phyloP scores from a whole-genome alignment of 441 rosid species.

The Lepidium campestre region DNA sequence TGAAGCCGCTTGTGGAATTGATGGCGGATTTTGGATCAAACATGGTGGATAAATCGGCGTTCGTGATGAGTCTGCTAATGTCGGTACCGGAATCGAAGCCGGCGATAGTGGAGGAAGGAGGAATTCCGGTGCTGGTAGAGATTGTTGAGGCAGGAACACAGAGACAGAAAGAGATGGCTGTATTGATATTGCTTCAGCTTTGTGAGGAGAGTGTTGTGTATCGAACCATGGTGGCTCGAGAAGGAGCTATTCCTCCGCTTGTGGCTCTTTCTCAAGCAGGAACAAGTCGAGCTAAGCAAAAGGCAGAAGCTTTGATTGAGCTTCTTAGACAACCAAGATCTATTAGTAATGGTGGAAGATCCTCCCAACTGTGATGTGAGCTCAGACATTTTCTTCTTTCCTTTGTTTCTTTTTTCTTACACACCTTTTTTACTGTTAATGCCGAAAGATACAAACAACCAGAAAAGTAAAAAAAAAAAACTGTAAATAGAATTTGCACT shows the following conservation, averaged over 20 bases:
- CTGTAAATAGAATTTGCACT: conserved; percentile 23
- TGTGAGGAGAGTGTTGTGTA: conserved; percentile 62
- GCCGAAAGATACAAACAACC: neutral
- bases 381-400: neutral
- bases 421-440: neutral
- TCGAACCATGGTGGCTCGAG: conserved; percentile 76
- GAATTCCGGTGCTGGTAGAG: conserved; percentile 93
- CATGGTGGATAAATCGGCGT: conserved; percentile 95
- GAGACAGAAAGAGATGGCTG: conserved; percentile 84
- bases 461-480: neutral
- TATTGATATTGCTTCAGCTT: conserved; percentile 47
- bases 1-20: conserved; percentile 77
- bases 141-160: conserved; percentile 77
- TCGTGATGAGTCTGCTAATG: conserved; percentile 53
- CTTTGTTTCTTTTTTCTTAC: neutral
- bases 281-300: conserved; percentile 80
- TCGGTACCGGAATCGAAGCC: conserved; percentile 58
- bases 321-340: conserved; percentile 90
- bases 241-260: conserved; percentile 90
- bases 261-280: conserved; percentile 79
- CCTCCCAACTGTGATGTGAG: conserved; percentile 35
- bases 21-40: conserved; percentile 93
- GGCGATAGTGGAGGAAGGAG: conserved; percentile 78
- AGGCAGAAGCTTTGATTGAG: conserved; percentile 71
- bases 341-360: conserved; percentile 47